Evolutionary conservation across 768 basidiomycete genomes (phyloP).

Genomic region (Solioccasus polychromus): DNA sequence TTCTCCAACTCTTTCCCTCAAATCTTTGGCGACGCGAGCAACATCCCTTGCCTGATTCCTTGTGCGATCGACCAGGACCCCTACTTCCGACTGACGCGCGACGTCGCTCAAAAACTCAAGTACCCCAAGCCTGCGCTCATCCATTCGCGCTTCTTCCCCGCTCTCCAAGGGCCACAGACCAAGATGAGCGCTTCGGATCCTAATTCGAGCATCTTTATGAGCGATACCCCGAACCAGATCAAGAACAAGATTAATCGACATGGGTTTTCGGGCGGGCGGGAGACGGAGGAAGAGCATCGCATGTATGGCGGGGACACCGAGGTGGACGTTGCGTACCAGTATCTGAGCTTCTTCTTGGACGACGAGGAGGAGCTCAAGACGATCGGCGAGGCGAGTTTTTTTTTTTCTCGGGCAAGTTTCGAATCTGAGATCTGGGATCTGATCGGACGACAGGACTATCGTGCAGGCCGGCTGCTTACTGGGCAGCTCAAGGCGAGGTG

Average conservation of each 20-base stretch:
- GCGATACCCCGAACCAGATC: constrained; percentile 86
- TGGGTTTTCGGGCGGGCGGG: constrained; percentile 93
- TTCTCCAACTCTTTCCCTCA: constrained; percentile 99
- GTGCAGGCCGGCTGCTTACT: constrained; percentile 81
- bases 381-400: constrained; percentile 60
- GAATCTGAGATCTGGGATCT: neutral
- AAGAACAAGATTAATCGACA: constrained; percentile 97
- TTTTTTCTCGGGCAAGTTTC: neutral
- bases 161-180: constrained; percentile 94
- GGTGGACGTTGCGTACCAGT: constrained; percentile 95
- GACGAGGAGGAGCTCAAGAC: constrained; percentile 85
- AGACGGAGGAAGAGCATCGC: constrained; percentile 94
- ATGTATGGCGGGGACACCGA: constrained; percentile 87
- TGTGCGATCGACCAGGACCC: constrained; percentile 98
- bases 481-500: constrained; percentile 90
- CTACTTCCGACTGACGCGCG: constrained; percentile 96
- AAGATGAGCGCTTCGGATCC: constrained; percentile 98
- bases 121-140: constrained; percentile 93
- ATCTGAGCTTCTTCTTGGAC: constrained; percentile 91
- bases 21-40: constrained; percentile 80
- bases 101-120: constrained; percentile 90
- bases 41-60: constrained; percentile 92
- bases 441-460: constrained; percentile 82
- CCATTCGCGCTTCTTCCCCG: constrained; percentile 97
- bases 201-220: constrained; percentile 96